Conservation (phyloP, 1,139 yeast species). For the Debaryomyces udenii region DNA sequence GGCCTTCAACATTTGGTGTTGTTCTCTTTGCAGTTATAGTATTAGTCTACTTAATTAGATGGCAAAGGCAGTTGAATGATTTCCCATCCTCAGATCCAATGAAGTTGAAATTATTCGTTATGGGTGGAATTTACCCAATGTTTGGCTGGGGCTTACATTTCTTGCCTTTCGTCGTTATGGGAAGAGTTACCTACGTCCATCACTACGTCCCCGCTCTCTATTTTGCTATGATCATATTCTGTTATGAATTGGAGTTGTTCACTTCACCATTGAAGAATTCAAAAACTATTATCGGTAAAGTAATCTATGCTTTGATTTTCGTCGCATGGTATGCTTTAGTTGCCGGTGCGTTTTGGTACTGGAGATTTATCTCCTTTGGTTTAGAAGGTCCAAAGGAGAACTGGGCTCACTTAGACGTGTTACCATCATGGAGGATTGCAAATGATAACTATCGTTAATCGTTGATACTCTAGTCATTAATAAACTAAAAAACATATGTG, state of each 20-base stretch:
- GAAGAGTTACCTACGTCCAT: constrained; percentile 96
- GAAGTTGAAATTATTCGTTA: constrained; percentile 42
- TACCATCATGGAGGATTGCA: constrained; percentile 68
- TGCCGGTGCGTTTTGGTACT: constrained; percentile 68
- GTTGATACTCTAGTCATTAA: neutral
- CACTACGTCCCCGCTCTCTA: constrained; percentile 96
- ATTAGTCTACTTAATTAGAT: constrained; percentile 68
- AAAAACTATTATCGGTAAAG: constrained; percentile 25
- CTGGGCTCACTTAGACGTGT: constrained; percentile 73
- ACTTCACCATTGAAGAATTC: constrained; percentile 47
- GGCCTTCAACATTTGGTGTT: constrained; percentile 83
- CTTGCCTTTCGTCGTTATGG: constrained; percentile 90
- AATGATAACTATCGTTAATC: constrained; percentile 34
- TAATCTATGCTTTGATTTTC: constrained; percentile 39
- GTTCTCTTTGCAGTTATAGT: constrained; percentile 60
- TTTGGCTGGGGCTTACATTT: constrained; percentile 95
- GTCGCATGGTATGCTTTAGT: constrained; percentile 56
- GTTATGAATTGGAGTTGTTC: constrained; percentile 71
- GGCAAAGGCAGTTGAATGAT: constrained; percentile 90
- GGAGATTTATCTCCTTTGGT: constrained; percentile 84
- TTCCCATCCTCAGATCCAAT: constrained; percentile 46
- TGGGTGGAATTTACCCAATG: constrained; percentile 91
- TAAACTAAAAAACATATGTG: neutral
- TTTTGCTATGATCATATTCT: constrained; percentile 85
- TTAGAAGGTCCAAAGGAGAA: constrained; percentile 79